phyloP scores from a whole-genome alignment of 306 rosid species.

The Cucurbita pepo region DNA sequence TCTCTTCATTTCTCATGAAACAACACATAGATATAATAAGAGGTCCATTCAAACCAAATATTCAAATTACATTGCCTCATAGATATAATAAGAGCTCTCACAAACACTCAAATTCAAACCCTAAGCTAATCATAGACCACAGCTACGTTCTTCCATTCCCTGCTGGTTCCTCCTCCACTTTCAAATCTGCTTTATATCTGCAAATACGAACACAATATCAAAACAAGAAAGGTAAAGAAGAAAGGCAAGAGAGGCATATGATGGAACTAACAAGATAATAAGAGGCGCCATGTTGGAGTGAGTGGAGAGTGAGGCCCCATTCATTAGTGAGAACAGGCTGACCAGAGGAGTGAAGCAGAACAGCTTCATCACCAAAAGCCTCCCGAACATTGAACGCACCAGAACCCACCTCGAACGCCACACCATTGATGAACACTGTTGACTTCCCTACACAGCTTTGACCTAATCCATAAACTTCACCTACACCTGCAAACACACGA shows the following conservation, averaged over 20 bases:
- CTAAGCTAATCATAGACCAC: neutral
- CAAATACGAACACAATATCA: neutral
- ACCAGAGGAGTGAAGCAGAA: slow-evolving; percentile 62
- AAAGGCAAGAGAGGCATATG: too few species aligned
- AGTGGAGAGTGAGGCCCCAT: slow-evolving; percentile 78
- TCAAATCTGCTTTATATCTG: neutral
- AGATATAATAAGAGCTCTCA: neutral
- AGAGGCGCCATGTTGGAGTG: slow-evolving; percentile 68
- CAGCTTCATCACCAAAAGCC: slow-evolving; percentile 74
- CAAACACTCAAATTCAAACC: neutral
- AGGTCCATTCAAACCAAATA: neutral
- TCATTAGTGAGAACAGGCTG: slow-evolving; percentile 74
- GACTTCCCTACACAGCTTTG: slow-evolving; percentile 16
- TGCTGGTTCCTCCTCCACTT: neutral
- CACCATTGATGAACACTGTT: slow-evolving; percentile 79
- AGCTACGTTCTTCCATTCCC: slow-evolving; percentile 5
- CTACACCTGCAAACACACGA: slow-evolving; percentile 29
- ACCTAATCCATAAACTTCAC: slow-evolving; percentile 8
- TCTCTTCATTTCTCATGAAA: neutral
- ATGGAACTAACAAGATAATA: slow-evolving; percentile 42
- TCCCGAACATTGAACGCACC: slow-evolving; percentile 71
- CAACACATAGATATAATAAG: neutral
- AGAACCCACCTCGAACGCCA: slow-evolving; percentile 55
- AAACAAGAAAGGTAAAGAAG: too few species aligned
- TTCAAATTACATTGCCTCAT: neutral